Evolutionary conservation across 345 rosid species (phyloP).

Genomic region (Acer yangbiense): DNA sequence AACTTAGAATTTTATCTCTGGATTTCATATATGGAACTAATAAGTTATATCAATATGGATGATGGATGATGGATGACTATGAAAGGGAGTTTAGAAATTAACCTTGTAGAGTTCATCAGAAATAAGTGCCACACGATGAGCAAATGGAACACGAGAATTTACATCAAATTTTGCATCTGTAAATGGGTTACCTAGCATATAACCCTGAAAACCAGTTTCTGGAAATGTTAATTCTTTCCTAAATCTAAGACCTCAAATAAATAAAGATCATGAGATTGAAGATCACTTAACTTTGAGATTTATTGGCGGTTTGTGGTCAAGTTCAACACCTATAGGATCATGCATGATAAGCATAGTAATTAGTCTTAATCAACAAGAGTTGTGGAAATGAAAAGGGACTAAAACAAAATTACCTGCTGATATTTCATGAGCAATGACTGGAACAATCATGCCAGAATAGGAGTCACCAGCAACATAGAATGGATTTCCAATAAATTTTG

Average conservation of each 20-base stretch:
- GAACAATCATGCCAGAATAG: slow-evolving; percentile 20
- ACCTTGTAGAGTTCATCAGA: too few relatives aligned
- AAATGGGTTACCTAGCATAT: slow-evolving; percentile 45
- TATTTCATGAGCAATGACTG: slow-evolving; percentile 11
- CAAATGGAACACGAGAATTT: slow-evolving; percentile 37
- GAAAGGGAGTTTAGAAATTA: background rate
- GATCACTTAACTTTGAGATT: slow-evolving; percentile 39
- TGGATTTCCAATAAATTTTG: slow-evolving; percentile 11
- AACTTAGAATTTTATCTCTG: background rate
- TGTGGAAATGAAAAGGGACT: background rate
- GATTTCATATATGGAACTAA: too few relatives aligned
- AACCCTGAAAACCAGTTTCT: slow-evolving; percentile 39
- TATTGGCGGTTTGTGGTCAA: slow-evolving; percentile 25
- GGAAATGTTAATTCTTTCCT: background rate
- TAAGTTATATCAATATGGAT: too few relatives aligned
- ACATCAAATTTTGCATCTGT: slow-evolving; percentile 29
- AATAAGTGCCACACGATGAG: slow-evolving; percentile 40
- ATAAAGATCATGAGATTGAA: background rate
- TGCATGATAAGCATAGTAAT: background rate
- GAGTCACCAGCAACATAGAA: slow-evolving; percentile 27
- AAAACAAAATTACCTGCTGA: slow-evolving; percentile 14
- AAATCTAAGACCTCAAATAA: background rate
- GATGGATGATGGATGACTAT: too few relatives aligned
- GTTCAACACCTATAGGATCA: slow-evolving; percentile 16
- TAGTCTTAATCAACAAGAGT: background rate